Evolutionary conservation across 208 protist genomes (phyloP).

Genomic region (Plasmodiophora brassicae): DNA sequence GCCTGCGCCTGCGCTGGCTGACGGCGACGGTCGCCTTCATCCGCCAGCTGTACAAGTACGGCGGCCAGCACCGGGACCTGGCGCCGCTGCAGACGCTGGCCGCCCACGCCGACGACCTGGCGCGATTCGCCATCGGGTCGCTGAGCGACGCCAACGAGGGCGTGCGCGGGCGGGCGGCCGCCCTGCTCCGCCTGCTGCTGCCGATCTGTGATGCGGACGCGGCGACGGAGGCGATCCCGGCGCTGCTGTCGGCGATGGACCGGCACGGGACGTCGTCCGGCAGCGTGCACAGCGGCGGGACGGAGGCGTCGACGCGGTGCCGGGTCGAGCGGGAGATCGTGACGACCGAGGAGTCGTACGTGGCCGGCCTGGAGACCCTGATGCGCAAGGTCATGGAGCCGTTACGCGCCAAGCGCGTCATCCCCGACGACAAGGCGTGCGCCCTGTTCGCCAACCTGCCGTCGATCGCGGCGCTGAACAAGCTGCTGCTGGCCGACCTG

Average conservation of each 20-base stretch:
- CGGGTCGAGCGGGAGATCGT: constrained; percentile 5
- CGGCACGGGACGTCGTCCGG: background rate
- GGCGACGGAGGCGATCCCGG: background rate
- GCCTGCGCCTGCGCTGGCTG: background rate
- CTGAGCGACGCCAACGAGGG: background rate
- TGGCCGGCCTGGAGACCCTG: background rate
- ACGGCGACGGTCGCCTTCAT: background rate
- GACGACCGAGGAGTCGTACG: constrained; percentile 5
- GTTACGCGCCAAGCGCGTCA: background rate
- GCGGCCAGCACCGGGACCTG: background rate
- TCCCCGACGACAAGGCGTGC: constrained; percentile 13
- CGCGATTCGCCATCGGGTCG: background rate
- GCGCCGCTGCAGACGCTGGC: background rate
- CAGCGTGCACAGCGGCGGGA: background rate
- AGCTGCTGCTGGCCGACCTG: background rate
- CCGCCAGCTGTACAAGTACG: background rate
- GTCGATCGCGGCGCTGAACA: constrained; percentile 7
- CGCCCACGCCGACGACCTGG: background rate
- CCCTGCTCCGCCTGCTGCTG: background rate
- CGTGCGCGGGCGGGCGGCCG: background rate
- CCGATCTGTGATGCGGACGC: background rate
- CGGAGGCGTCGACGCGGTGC: background rate
- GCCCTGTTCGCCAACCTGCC: background rate
- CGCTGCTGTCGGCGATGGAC: constrained; percentile 12
- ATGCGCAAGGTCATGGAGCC: constrained; percentile 19